These are phyloP conservation scores for Zizania palustris DNA, from an alignment of 202 grass and related monocot species.

Conservation along the genomic window DNA sequence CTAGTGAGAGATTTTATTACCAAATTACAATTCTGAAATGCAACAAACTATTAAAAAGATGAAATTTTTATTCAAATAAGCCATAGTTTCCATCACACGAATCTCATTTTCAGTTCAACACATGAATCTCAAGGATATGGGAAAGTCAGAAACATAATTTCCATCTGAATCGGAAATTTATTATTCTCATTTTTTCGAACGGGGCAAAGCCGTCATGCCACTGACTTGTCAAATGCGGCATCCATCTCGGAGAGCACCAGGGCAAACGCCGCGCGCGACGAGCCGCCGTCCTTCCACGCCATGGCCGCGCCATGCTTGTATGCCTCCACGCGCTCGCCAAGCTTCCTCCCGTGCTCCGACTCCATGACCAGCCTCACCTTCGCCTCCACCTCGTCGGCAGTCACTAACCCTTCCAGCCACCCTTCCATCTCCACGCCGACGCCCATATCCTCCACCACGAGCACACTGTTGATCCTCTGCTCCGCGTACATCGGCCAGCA, in stretches of 20 bases:
- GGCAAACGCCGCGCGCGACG: constrained; percentile 30
- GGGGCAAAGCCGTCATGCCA: no score
- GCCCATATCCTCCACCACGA: constrained; percentile 29
- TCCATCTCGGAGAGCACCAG: constrained; percentile 12
- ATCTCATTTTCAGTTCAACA: no score
- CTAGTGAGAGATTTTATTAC: no score
- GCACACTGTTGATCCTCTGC: constrained; percentile 53
- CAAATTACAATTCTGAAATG: no score
- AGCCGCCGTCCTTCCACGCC: constrained; percentile 32
- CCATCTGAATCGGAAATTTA: no score
- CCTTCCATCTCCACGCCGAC: constrained; percentile 11
- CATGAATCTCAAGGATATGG: no score
- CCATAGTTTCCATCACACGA: no score
- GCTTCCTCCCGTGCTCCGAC: constrained; percentile 21
- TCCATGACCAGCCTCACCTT: constrained; percentile 59
- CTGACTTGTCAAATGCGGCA: no score
- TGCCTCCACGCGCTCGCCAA: constrained; percentile 10
- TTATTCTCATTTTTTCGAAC: no score
- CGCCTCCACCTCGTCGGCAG: constrained; percentile 42
- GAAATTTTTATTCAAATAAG: no score
- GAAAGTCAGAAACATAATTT: no score
- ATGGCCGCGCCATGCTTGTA: constrained; percentile 10
- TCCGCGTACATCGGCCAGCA: constrained; percentile 53
- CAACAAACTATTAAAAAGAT: no score
- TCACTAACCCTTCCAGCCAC: constrained; percentile 27